Percentiles rank a stretch among this genome's conserved stretches.
These are phyloP conservation scores for Panicum miliaceum DNA, from an alignment of 176 grass and related monocot species.

Conservation along the genomic window DNA sequence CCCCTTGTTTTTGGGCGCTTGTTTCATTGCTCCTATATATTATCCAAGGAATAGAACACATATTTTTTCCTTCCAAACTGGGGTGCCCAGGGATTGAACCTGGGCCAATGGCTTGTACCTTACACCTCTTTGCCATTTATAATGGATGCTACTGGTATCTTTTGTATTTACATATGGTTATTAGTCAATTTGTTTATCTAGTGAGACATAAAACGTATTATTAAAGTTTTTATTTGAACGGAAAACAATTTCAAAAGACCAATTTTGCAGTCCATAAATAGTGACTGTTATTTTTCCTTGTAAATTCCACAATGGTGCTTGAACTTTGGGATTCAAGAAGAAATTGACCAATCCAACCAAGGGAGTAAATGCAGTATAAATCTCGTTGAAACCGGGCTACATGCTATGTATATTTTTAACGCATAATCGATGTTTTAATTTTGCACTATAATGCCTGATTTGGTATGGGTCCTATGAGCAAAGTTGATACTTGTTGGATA, in stretches of 20 bases:
- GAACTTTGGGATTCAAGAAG: not conserved
- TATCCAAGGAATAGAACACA: constrained; percentile 7
- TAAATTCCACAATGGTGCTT: not conserved
- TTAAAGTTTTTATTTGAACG: not conserved
- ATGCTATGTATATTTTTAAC: not conserved
- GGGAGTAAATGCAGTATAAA: not conserved
- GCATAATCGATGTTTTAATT: constrained; percentile 3
- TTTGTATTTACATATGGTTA: constrained; percentile 13
- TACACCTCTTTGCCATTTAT: not conserved
- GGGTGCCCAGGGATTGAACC: not conserved
- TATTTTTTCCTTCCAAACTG: not conserved
- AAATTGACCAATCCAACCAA: constrained; percentile 9
- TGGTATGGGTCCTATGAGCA: not conserved
- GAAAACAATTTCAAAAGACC: not conserved
- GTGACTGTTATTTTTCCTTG: not conserved
- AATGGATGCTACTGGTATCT: not conserved
- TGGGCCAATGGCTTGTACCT: not conserved
- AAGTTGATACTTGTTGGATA: constrained; percentile 13
- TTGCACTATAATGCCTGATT: constrained; percentile 10
- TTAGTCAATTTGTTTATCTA: not conserved
- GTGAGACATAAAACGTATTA: not conserved
- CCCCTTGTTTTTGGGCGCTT: not conserved
- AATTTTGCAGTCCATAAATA: not conserved
- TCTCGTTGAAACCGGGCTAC: not conserved
- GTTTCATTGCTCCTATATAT: not conserved